Conservation (phyloP, 2,329 filamentous ascomycete species). For the Fulvia fulva region DNA sequence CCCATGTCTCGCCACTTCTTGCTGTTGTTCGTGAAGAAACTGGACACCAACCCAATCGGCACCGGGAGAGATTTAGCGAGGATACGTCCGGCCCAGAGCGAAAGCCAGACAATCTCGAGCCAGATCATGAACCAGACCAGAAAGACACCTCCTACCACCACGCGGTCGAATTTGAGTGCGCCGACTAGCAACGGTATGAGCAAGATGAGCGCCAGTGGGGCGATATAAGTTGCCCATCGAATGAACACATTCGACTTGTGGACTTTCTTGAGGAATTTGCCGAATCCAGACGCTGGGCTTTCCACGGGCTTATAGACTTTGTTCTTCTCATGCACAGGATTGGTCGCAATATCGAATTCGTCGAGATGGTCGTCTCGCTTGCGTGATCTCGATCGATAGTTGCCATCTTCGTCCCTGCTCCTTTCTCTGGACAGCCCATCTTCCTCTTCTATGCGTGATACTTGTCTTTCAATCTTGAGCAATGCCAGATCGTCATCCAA, state of each 20-base stretch:
- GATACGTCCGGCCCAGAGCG: conserved; percentile 71
- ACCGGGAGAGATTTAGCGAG: conserved; percentile 62
- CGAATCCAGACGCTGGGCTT: conserved; percentile 58
- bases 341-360: conserved; percentile 64
- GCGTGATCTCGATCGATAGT: conserved; percentile 51
- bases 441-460: conserved; percentile 43
- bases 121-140: conserved; percentile 92
- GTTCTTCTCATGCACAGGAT: conserved; percentile 64
- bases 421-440: conserved; percentile 21
- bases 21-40: conserved; percentile 75
- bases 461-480: conserved; percentile 60
- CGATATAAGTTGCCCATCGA: conserved; percentile 68
- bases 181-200: conserved; percentile 67
- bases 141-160: conserved; percentile 66
- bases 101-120: conserved; percentile 90
- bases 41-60: conserved; percentile 61
- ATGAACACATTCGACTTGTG: conserved; percentile 64
- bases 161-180: conserved; percentile 51
- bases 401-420: conserved; percentile 40
- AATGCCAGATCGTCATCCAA: conserved; percentile 64
- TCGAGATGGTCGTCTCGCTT: conserved; percentile 55
- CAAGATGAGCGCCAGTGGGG: conserved; percentile 60
- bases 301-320: conserved; percentile 62
- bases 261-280: conserved; percentile 61
- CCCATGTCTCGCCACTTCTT: conserved; percentile 95